phyloP scores from a whole-genome alignment of 108 stramenopile genomes.

The Cylindrotheca fusiformis region DNA sequence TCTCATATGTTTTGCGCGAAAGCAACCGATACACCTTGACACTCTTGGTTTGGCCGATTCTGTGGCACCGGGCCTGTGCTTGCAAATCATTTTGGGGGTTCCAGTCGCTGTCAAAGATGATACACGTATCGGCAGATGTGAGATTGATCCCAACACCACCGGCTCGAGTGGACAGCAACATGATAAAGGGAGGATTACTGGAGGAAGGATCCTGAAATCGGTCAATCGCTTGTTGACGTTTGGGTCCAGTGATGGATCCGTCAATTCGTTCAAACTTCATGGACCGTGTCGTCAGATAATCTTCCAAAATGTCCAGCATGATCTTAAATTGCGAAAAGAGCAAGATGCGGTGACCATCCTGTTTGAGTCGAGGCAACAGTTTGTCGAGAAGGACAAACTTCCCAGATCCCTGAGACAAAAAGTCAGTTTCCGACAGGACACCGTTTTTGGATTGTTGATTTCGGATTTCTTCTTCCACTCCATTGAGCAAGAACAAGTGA shows the following conservation, averaged over 20 bases:
- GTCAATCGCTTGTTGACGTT: conserved; percentile 92
- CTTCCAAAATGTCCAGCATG: conserved; percentile 97
- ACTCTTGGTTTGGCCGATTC: conserved; percentile 97
- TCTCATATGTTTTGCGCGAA: conserved; percentile 96
- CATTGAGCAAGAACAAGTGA: conserved; percentile 95
- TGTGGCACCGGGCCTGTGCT: conserved; percentile 95
- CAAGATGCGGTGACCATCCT: conserved; percentile 91
- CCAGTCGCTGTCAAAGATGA: conserved; percentile 96
- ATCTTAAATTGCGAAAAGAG: conserved; percentile 98
- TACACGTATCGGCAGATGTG: conserved; percentile 85
- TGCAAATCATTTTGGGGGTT: conserved; percentile 98
- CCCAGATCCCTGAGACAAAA: conserved; percentile 82
- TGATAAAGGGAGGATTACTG: conserved; percentile 85
- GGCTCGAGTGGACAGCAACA: conserved; percentile 95
- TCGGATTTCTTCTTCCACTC: conserved; percentile 78
- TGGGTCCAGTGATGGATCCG: conserved; percentile 90
- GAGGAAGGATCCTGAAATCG: conserved; percentile 83
- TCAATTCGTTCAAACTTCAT: conserved; percentile 92
- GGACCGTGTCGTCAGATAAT: conserved; percentile 72
- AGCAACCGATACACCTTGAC: conserved; percentile 89
- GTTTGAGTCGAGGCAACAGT: conserved; percentile 89
- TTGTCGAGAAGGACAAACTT: conserved; percentile 97
- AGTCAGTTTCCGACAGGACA: conserved; percentile 44
- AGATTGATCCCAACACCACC: conserved; percentile 97
- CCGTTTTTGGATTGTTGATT: conserved; percentile 30